Base-by-base conservation (phyloP, 768 basidiomycete species). In the Leucocoprinus birnbaumii region DNA sequence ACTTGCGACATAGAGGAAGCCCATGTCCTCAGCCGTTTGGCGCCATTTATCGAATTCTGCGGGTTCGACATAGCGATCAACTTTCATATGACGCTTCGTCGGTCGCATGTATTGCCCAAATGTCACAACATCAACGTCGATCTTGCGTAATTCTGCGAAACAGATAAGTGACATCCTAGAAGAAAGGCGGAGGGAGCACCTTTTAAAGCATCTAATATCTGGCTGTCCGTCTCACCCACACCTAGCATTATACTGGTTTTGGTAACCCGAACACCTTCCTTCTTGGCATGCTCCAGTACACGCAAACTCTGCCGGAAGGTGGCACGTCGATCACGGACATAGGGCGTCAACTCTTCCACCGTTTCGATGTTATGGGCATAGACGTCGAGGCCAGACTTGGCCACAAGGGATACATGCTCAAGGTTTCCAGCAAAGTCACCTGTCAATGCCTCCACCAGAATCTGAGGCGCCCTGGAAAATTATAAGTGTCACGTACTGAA, bases 91-190 rank as follows among this genome's bases (percentile, higher is more conserved):
- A 25, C 87, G 83, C 71, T 98, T 98, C 8, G 97, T 98, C 6
- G 97, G 97, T 47, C 97, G 89, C 97, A 99, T 98, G 71, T 99
- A 99, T 73, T 99, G 97, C 2, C 97, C 97, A 67, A 99, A 98
- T 1, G 97, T 99, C 25, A 99, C 94, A 5, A 99, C 96, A 65
- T 98, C 96, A 43, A 98, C 95, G 61, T 93, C 81, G 44, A 85
- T 76, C 60, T 86, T 86, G 42, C 96, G 87, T 6, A 98, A 80
- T 59, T 96, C 97, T 98, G 66, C 19, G 25, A 42, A 24, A 21
- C 48, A n/a, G 31, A 21, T 40, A 44, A 50, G 35, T 55, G 42
- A 8, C n/a, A 48, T 4, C 3, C 8, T 31, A 10, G 27, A 48
- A 50, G 42, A 13, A 31, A 48, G 11, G 11, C 21, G n/a, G n/a